Conservation (phyloP, 495 filamentous ascomycete species). For the Niebla homalea region DNA sequence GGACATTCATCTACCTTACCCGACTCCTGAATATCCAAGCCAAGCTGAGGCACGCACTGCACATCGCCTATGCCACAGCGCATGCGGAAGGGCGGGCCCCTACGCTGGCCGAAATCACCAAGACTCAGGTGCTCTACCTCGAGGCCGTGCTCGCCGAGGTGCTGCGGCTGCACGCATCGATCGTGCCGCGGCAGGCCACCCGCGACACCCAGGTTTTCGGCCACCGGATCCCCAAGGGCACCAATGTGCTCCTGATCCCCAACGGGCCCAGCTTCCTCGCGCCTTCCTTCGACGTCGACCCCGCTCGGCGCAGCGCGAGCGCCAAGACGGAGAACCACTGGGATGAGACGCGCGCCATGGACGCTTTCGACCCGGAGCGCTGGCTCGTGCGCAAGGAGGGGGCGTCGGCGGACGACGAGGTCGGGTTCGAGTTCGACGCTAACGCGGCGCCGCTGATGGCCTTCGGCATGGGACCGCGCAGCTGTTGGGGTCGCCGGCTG, state of each 20-base stretch:
- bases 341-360: conserved; percentile 15
- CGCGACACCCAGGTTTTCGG: conserved; percentile 22
- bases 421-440: conserved; percentile 18
- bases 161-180: conserved; percentile 16
- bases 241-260: conserved; percentile 17
- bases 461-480: conserved; percentile 22
- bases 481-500: conserved; percentile 25
- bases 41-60: conserved; percentile 17
- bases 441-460: conserved; percentile 19
- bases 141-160: conserved; percentile 28
- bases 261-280: conserved; percentile 18
- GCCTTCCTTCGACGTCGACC: conserved; percentile 14
- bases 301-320: conserved; percentile 19
- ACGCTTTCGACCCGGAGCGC: conserved; percentile 20
- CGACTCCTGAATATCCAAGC: conserved; percentile 18
- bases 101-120: conserved; percentile 17
- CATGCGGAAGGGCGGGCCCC: conserved; percentile 10
- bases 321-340: conserved; percentile 11
- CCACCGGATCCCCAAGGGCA: conserved; percentile 24
- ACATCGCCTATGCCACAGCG: conserved; percentile 13
- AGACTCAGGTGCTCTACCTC: conserved; percentile 22
- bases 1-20: conserved; percentile 25
- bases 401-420: background rate
- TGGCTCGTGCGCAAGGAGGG: conserved; percentile 18
- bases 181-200: conserved; percentile 16